Percentiles rank a stretch among this genome's conserved stretches.
Conservation (phyloP, 192 early-diverging fungal species). For the Linnemannia elongata region DNA sequence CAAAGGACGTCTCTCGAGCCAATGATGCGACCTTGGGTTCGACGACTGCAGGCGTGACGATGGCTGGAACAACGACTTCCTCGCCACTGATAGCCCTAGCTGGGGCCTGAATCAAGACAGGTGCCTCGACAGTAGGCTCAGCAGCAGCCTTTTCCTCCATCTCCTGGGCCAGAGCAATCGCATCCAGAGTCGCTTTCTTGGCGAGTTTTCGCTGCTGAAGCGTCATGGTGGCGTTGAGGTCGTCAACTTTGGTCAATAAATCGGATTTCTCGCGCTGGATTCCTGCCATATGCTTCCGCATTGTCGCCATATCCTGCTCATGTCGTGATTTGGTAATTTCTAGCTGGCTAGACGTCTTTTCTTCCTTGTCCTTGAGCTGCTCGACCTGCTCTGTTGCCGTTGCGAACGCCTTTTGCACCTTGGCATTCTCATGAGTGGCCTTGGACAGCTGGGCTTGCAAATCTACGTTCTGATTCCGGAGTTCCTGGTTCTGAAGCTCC, state of each 20-base stretch:
- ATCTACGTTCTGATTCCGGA: slow-evolving; percentile 58
- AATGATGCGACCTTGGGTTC: slow-evolving; percentile 45
- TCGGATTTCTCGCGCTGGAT: slow-evolving; percentile 75
- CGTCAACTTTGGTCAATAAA: slow-evolving; percentile 68
- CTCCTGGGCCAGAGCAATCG: slow-evolving; percentile 42
- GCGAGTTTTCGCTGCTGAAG: slow-evolving; percentile 55
- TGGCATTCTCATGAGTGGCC: slow-evolving; percentile 67
- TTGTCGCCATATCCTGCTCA: slow-evolving; percentile 72
- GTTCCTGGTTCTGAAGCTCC: slow-evolving; percentile 65
- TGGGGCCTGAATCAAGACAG: slow-evolving; percentile 35
- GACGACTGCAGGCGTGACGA: not conserved
- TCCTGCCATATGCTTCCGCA: slow-evolving; percentile 66
- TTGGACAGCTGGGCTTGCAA: slow-evolving; percentile 61
- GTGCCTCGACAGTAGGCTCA: slow-evolving; percentile 5
- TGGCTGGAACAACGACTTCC: slow-evolving; percentile 4
- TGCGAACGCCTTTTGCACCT: slow-evolving; percentile 64
- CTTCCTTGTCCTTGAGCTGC: slow-evolving; percentile 71
- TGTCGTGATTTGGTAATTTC: slow-evolving; percentile 66
- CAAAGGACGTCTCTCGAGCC: slow-evolving; percentile 53
- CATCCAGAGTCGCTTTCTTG: slow-evolving; percentile 48
- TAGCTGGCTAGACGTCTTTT: slow-evolving; percentile 56
- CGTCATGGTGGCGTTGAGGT: slow-evolving; percentile 63
- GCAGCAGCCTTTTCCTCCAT: slow-evolving; percentile 18
- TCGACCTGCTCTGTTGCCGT: slow-evolving; percentile 70
- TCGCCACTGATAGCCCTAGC: not conserved